Evolutionary conservation across 2,329 filamentous ascomycete genomes (phyloP).

Genomic region (Monilinia laxa): DNA sequence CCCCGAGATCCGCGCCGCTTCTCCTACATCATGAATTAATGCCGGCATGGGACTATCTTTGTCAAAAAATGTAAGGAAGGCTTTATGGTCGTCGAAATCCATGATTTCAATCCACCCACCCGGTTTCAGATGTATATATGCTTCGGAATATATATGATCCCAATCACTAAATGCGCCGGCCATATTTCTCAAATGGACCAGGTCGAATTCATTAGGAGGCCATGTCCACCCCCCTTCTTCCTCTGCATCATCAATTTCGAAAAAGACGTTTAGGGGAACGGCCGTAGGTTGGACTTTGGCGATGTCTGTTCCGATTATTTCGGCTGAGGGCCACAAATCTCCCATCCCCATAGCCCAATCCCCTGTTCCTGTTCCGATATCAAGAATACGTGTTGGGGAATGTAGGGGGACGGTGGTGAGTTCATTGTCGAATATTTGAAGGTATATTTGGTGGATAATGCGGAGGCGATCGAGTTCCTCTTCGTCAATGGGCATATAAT

Average conservation of each 20-base stretch:
- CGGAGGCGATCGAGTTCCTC: slow-evolving; percentile 38
- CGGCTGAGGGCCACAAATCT: slow-evolving; percentile 47
- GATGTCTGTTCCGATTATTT: slow-evolving; percentile 60
- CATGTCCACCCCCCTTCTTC: slow-evolving; percentile 48
- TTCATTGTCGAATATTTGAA: slow-evolving; percentile 34
- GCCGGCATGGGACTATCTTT: slow-evolving; percentile 24
- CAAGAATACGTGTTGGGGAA: slow-evolving; percentile 46
- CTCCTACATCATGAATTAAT: slow-evolving; percentile 26
- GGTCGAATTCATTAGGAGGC: slow-evolving; percentile 56
- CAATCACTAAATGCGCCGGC: slow-evolving; percentile 58
- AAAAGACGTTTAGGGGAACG: slow-evolving; percentile 61
- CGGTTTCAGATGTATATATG: slow-evolving; percentile 43
- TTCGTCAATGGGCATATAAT: slow-evolving; percentile 41
- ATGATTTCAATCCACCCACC: slow-evolving; percentile 40
- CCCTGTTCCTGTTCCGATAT: slow-evolving; percentile 58
- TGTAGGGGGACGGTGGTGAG: slow-evolving; percentile 39
- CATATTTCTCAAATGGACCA: slow-evolving; percentile 59
- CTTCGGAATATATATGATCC: slow-evolving; percentile 53
- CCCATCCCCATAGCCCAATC: slow-evolving; percentile 64
- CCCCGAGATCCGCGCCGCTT: slow-evolving; percentile 32
- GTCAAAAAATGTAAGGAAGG: slow-evolving; percentile 29
- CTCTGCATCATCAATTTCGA: slow-evolving; percentile 61
- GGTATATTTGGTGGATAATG: slow-evolving; percentile 36
- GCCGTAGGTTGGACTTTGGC: slow-evolving; percentile 59
- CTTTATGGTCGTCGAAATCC: slow-evolving; percentile 37